Conservation (phyloP, 352 stramenopile species). For the Pythium volutum region DNA sequence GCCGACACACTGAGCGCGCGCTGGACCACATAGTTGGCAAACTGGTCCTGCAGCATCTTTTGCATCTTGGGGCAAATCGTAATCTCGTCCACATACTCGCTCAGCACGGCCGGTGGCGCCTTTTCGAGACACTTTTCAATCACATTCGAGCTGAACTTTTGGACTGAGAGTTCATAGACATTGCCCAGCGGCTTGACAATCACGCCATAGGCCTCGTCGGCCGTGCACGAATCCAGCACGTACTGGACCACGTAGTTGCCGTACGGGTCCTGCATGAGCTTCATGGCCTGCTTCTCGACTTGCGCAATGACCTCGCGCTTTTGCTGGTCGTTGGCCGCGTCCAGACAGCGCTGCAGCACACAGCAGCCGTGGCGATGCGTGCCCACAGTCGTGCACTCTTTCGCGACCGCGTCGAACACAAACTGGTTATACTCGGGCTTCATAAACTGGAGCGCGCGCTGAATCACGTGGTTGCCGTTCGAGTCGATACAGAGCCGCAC, state of each 20-base stretch:
- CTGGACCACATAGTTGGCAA: slow-evolving; percentile 99
- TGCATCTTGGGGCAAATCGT: slow-evolving; percentile 82
- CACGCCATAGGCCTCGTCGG: slow-evolving; percentile 75
- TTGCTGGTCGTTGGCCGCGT: slow-evolving; percentile 87
- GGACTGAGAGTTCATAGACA: slow-evolving; percentile 94
- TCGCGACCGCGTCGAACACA: slow-evolving; percentile 96
- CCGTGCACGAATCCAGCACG: slow-evolving; percentile 84
- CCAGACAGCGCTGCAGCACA: slow-evolving; percentile 96
- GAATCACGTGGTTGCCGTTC: slow-evolving; percentile 98
- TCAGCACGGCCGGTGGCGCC: slow-evolving; percentile 70
- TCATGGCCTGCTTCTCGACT: slow-evolving; percentile 96
- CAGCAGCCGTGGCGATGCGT: slow-evolving; percentile 97
- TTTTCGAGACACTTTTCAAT: slow-evolving; percentile 99
- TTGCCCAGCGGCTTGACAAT: slow-evolving; percentile 88
- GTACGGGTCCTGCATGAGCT: slow-evolving; percentile 93
- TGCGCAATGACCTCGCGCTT: slow-evolving; percentile 90
- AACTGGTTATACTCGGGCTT: slow-evolving; percentile 94
- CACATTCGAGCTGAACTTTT: slow-evolving; percentile 99
- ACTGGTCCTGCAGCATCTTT: slow-evolving; percentile 97
- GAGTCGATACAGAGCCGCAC: slow-evolving; percentile 97
- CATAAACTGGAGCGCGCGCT: slow-evolving; percentile 94
- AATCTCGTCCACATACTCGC: slow-evolving; percentile 78
- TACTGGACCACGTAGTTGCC: slow-evolving; percentile 93
- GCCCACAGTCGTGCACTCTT: slow-evolving; percentile 94
- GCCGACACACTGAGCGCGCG: slow-evolving; percentile 93